Evolutionary conservation across 1,139 yeast species (phyloP), one percentile per base, ranked within the genome.

Genomic region (Kodamaea ohmeri): DNA sequence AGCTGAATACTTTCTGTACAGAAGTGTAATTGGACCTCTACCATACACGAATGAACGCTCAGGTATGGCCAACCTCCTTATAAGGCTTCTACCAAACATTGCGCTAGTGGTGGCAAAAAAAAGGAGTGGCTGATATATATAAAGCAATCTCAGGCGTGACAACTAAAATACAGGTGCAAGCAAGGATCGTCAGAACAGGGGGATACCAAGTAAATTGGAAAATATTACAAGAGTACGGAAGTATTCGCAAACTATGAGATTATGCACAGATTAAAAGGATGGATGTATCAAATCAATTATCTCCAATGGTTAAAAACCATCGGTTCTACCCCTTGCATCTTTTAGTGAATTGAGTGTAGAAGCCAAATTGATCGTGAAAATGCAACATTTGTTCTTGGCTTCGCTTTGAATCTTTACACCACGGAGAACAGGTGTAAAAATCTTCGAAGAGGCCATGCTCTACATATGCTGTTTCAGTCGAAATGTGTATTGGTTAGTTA

Each of bases 321-420:
- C 49, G 50, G 60, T 50, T 51, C 50, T 44, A 46, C 48, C 38
- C 43, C 44, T 43, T 47, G 45, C 47, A 48, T 45, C 42, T 38
- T 36, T 37, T 36, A 38, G 37, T 36, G 37, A 19, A 34, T 50
- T 41, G 44, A 44, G 47, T 48, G 52, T 46, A 52, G 47, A 52
- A 45, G 53, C 59, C 49, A 56, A 57, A 53, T 53, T 55, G 58
- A 59, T 44, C 46, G 58, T 61, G 53, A 52, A 40, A 36, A 29
- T 25, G 31, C 38, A 26, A 18, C 38, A 35, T 28, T 51, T 42
- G 41, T 44, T 78, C 72, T 78, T 54, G 83, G 82, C 83, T 64
- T 74, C 83, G 79, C 80, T 78, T 78, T 78, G 84, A 78, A 78
- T 78, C 80, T 64, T 61, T 63, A 70, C 57, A 68, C 80, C 78